Conservation (phyloP, 768 basidiomycete genomes). For the Pleurotus platypus region DNA sequence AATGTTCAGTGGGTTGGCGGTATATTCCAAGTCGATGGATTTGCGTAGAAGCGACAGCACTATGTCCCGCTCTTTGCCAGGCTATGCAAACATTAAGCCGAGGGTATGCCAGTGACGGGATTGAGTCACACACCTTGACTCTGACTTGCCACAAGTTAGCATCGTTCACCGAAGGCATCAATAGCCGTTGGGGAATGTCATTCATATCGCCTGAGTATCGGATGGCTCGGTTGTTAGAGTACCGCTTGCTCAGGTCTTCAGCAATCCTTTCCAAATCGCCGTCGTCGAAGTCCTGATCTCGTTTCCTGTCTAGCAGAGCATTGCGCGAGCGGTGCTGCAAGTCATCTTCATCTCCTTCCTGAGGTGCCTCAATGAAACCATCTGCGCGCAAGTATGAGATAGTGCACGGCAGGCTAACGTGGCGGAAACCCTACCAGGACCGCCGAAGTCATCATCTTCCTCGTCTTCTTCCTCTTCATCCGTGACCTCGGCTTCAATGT, state of each 20-base stretch:
- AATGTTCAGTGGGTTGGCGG: constrained; percentile 76
- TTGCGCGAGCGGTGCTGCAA: constrained; percentile 36
- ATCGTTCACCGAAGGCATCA: constrained; percentile 97
- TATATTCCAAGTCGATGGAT: constrained; percentile 79
- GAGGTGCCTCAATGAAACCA: constrained; percentile 66
- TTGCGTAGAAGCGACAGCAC: constrained; percentile 95
- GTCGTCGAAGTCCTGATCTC: constrained; percentile 71
- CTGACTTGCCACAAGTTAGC: constrained; percentile 94
- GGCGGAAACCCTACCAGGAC: constrained; percentile 34
- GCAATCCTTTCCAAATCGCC: constrained; percentile 84
- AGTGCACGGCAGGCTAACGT: not conserved
- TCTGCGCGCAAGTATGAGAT: constrained; percentile 33
- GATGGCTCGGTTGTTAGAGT: constrained; percentile 54
- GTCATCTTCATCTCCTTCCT: constrained; percentile 65
- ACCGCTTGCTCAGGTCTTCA: constrained; percentile 73
- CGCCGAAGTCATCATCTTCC: constrained; percentile 73
- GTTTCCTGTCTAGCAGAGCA: constrained; percentile 60
- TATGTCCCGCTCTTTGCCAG: constrained; percentile 89
- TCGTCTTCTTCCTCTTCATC: constrained; percentile 97
- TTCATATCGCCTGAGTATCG: constrained; percentile 91
- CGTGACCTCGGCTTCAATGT: constrained; percentile 94
- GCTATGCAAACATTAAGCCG: constrained; percentile 36
- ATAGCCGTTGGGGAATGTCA: constrained; percentile 84
- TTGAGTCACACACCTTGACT: constrained; percentile 64
- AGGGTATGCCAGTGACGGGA: not conserved